Conservation (phyloP, 129 eudicot genomes). For the Kitagawia praeruptora region DNA sequence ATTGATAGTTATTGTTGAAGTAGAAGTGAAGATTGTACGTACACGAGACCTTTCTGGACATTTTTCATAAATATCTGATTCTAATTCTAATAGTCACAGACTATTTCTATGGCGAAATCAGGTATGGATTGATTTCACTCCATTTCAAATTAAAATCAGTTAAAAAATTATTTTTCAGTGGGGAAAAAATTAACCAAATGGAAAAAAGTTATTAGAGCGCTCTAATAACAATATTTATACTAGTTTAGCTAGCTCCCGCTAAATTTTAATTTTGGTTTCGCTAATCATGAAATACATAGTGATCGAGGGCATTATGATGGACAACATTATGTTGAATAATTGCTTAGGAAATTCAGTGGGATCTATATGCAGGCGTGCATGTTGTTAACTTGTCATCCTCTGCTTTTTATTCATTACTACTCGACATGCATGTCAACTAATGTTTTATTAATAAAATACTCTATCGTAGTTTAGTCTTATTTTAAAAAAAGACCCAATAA, state of each 20-base stretch:
- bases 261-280: too few species aligned
- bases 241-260: too few species aligned
- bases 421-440: neutral
- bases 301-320: constrained; percentile 8
- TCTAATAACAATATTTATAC: too few species aligned
- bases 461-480: neutral
- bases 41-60: neutral
- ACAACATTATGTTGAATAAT: constrained; percentile 9
- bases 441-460: neutral
- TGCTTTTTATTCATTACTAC: constrained; percentile 1
- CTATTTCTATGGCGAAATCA: too few species aligned
- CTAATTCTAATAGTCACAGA: too few species aligned
- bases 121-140: too few species aligned
- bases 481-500: too few species aligned
- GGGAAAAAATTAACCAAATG: too few species aligned
- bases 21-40: neutral
- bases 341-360: constrained; percentile 5
- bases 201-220: too few species aligned
- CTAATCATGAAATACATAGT: constrained; percentile 4
- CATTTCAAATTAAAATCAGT: too few species aligned
- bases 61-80: too few species aligned
- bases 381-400: neutral
- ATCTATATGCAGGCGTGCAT: constrained; percentile 10
- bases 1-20: neutral
- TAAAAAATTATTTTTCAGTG: too few species aligned